Base-by-base conservation (phyloP, 2,329 filamentous ascomycete species). In the Pseudogymnoascus sp. region DNA sequence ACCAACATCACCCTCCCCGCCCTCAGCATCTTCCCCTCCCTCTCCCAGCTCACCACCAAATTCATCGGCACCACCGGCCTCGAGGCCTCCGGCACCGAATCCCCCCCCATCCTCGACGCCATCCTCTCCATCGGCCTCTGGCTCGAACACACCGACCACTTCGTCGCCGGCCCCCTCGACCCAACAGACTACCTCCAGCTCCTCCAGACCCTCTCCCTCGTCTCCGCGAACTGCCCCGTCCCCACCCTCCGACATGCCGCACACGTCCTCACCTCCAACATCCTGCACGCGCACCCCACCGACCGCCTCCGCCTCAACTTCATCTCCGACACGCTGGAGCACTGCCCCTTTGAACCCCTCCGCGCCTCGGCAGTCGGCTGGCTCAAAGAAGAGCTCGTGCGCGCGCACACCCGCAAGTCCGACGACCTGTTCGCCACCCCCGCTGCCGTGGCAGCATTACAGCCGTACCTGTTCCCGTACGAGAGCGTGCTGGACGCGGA, bases 301-400 rank as follows among this genome's bases (percentile, higher is more conserved):
- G 83, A 85, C 65, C 78, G 81, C 2, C 79, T 83, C 69, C 79
- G 85, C 4, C 75, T 88, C 15, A 78, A 80, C 28, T 88, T 88
- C 66, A 78, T 89, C 8, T 82, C 85, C 62, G 86, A 88, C 69
- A 78, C 87, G 11, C 74, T 88, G 11, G 84, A 87, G 73, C 85
- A 87, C 71, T 87, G 85, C 76, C 80, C 83, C 68, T 87, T 85
- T 68, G 79, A 84, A 1, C 78, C 81, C 0, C 77, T 88, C 38
- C 86, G 87, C 71, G 85, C 83, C 8, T 84, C 83, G 44, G 85
- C 85, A 0, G 79, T 88, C 4, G 79, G 79, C 3, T 88, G 86
- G 86, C 74, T 87, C 35, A 81, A 84, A 62, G 85, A 87, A 68
- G 86, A 88, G 70, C 75, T 87, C 15, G 77, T 86, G 8, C 72